Evolutionary conservation across 805 yeast genomes (phyloP).

Genomic region (Clavispora fructus): DNA sequence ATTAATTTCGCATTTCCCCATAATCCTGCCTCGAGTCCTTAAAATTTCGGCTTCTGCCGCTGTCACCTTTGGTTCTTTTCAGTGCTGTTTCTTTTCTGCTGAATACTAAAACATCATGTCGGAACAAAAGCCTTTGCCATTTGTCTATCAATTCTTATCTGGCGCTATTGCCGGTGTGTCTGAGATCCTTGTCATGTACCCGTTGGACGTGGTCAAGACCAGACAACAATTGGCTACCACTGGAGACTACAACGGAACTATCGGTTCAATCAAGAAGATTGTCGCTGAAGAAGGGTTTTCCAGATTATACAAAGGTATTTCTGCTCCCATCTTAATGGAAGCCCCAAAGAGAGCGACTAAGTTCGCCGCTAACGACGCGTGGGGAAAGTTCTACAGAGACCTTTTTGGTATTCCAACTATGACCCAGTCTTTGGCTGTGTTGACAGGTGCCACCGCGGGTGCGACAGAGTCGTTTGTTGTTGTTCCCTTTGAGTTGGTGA

Average conservation of each 20-base stretch:
- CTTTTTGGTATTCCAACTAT: conserved; percentile 62
- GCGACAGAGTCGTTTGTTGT: conserved; percentile 95
- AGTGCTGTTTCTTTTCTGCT: neutral
- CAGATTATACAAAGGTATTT: conserved; percentile 85
- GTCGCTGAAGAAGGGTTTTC: conserved; percentile 79
- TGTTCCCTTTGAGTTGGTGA: conserved; percentile 94
- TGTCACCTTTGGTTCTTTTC: neutral
- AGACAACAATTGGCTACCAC: conserved; percentile 73
- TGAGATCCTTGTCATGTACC: conserved; percentile 92
- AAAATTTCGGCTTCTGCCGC: neutral
- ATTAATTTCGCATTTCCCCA: neutral
- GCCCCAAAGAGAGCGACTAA: conserved; percentile 99
- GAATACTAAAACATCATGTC: conserved; percentile 13
- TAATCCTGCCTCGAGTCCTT: neutral
- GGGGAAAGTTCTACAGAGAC: conserved; percentile 78
- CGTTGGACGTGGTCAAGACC: conserved; percentile 94
- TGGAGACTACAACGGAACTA: conserved; percentile 73
- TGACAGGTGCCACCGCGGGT: conserved; percentile 98
- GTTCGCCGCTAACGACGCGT: conserved; percentile 96
- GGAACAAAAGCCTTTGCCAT: conserved; percentile 54
- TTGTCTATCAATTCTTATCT: conserved; percentile 81
- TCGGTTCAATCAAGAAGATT: conserved; percentile 80
- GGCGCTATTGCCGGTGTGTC: conserved; percentile 97
- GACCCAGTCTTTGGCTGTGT: conserved; percentile 78
- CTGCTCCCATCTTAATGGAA: conserved; percentile 97